Base-by-base conservation (phyloP, 306 rosid species). In the Fragaria iinumae region DNA sequence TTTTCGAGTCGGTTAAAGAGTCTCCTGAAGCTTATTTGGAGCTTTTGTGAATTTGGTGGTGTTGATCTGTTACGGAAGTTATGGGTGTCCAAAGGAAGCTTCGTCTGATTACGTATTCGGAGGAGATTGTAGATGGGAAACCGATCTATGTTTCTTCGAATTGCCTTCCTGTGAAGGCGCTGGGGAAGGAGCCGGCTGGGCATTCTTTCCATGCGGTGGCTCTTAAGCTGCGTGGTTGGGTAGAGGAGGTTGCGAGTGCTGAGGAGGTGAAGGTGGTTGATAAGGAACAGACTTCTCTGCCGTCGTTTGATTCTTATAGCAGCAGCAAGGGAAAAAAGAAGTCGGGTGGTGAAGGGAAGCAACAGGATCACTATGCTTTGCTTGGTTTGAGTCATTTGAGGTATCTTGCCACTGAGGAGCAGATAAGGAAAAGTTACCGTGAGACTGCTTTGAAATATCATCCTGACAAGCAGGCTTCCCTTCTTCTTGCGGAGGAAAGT, bases 351-450 rank as follows among this genome's bases (percentile, higher is more conserved):
- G 96, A 83, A 48, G 91, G 88, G 79, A 83, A 88, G 38, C 93
- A 88, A 57, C 98, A 89, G 78, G 99, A 96, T 91, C 99, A 96
- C 79, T 96, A 96, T 93, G 98, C 98, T 0, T 80, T 96, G 74
- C 82, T 96, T 87, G 97, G 98, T 68, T 81, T 96, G 84, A 72
- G 97, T 69, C 93, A 96, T 87, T 85, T 96, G 56, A 91, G 98
- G 82, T 96, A 91, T 84, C 94, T 96, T 79, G 99, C 99, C 69
- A 85, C 98, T 0, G 99, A 96, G 85, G 99, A 96, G 23, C 97
- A 96, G 86, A 96, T 96, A 64, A 86, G 86, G 53, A 96, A 91
- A 85, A 86, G 96, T 82, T 96, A 96, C 52, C 96, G 97, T n/a
- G 97, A 96, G 77, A 86, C 96, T 84, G 98, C 99, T 41, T 80